Base-by-base conservation (phyloP, 331 rosid genomes). In the Quercus phellos region DNA sequence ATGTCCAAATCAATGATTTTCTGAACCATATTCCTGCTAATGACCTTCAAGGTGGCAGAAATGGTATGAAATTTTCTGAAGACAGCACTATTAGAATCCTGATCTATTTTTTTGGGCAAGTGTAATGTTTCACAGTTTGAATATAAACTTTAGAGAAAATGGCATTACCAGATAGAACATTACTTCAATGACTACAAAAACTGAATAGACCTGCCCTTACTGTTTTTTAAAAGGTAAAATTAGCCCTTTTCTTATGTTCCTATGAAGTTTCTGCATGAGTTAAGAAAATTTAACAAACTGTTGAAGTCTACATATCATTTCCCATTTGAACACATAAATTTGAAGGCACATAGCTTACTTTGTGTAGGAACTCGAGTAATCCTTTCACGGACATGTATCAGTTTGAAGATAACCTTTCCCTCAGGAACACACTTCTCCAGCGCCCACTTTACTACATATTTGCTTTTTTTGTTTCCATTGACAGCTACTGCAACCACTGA, bases 361-460 rank as follows among this genome's bases (percentile, higher is more conserved):
- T 96, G 90, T 50, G 98, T 92, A 67, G 99, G 99, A 81, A 93
- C 91, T 18, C 85, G 75, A 53, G 64, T 80, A 78, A 85, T 87
- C 86, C 77, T 88, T 53, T 89, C 80, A 50, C 88, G 84, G 73
- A 95, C 87, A 78, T 95, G 98, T 24, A 95, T 79, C 73, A 95
- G 74, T 92, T 89, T 95, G 87, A 91, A 87, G 76, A 68, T n/a
- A 58, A 78, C 79, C 79, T 63, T 79, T 76, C 92, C 97, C 84
- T 93, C 94, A 0, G 96, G 93, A 60, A 91, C 90, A 85, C 93
- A 91, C 86, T 90, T 91, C 29, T 95, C 92, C 16, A 95, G 88
- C 3, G 98, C 90, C 97, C 99, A 95, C 34, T 71, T 88, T 26
- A 93, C 87, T 6, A 93, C 86, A 85, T 83, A 80, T 83, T 87